Evolutionary conservation across 2,329 filamentous ascomycete genomes (phyloP).

Genomic region (Aspergillus fijiensis): DNA sequence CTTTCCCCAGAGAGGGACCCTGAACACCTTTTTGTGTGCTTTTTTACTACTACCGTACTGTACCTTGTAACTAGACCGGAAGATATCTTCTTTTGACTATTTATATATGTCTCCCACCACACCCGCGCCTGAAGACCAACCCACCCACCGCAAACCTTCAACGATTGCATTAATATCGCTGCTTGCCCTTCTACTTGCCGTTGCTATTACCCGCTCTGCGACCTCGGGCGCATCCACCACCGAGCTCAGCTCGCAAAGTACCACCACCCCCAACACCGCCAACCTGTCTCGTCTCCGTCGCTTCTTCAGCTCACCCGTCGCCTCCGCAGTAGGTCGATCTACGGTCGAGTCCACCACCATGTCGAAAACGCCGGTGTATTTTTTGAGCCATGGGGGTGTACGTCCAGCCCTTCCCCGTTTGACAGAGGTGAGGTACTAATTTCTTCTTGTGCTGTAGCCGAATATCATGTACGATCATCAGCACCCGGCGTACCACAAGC

Average conservation of each 20-base stretch:
- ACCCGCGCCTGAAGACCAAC: background rate
- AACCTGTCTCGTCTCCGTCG: background rate
- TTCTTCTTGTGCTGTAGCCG: constrained; percentile 40
- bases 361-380: constrained; percentile 51
- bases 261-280: background rate
- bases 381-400: constrained; percentile 52
- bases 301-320: background rate
- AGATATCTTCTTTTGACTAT: no score
- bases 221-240: background rate
- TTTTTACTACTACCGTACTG: no score
- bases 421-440: no score
- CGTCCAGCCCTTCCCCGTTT: constrained; percentile 12
- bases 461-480: constrained; percentile 66
- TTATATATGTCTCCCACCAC: background rate
- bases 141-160: background rate
- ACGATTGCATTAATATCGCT: background rate
- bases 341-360: background rate
- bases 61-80: no score
- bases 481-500: constrained; percentile 65
- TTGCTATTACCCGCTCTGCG: background rate
- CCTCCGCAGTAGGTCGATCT: background rate
- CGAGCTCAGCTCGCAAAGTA: background rate
- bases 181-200: background rate
- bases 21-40: no score
- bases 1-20: no score